Base-by-base conservation (phyloP, 192 early-diverging fungal genomes). In the Oehlia diaphana region DNA sequence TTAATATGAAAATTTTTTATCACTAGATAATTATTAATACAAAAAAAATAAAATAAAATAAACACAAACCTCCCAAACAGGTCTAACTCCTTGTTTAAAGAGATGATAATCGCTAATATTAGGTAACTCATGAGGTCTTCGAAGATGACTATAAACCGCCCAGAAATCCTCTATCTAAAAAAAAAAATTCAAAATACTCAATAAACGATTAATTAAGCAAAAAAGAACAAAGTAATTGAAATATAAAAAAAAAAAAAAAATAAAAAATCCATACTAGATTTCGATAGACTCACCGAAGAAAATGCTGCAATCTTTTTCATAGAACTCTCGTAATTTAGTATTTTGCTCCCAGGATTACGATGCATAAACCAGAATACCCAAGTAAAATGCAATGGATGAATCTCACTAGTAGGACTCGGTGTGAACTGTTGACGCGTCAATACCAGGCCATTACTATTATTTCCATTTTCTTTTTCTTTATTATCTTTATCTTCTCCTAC, bases 321-420 rank as follows among this genome's bases (percentile, higher is more conserved):
- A 2, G 88, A 88, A 58, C 90, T 90, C 81, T 93, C 95, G 86
- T 98, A 98, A 87, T 96, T 92, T 82, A 88, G 79, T 72, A 96
- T 92, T 82, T 95, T 97, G 74, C 92, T 88, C 61, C 94, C 92
- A 2, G 95, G 94, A 42, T 91, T 87, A 42, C 96, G 92, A 87
- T 96, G 95, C 94, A 97, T 96, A 77, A 94, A 96, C 94, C 94
- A 97, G 84, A 96, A 95, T 35, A 95, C 92, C 96, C 96, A 97
- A 10, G 93, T 87, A 77, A 89, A 93, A 58, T 88, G 91, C 78
- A 97, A 86, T 61, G 92, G 90, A 68, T 94, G 94, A 58, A 83
- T 86, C 26, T 83, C 84, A 50, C 67, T 79, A n/a, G 77, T 79
- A 16, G 77, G 77, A 70, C 77, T 79, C 21, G 77, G 77, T 70